Conservation (phyloP, 2,329 filamentous ascomycete species). For the Exophiala sideris region DNA sequence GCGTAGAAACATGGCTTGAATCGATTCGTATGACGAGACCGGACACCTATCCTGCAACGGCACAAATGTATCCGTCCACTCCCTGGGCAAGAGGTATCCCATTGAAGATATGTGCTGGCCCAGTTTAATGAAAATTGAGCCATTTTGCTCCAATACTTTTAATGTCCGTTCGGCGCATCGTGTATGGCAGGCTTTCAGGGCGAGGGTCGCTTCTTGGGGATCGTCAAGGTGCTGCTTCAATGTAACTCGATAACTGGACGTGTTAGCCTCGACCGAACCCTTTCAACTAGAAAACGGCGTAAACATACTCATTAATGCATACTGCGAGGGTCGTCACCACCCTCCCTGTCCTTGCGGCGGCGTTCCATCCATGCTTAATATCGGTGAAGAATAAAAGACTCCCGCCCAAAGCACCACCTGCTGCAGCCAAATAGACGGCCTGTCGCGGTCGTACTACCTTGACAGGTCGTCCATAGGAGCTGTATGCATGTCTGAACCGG, state of each 20-base stretch:
- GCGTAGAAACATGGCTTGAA: slow-evolving; percentile 77
- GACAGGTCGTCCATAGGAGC: slow-evolving; percentile 11
- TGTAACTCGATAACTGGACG: slow-evolving; percentile 75
- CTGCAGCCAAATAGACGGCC: slow-evolving; percentile 22
- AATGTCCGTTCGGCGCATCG: slow-evolving; percentile 87
- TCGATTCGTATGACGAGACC: slow-evolving; percentile 81
- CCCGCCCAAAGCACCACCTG: slow-evolving; percentile 18
- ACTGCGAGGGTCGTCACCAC: slow-evolving; percentile 72
- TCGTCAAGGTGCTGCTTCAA: slow-evolving; percentile 67
- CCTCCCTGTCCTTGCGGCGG: slow-evolving; percentile 71
- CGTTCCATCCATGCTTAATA: slow-evolving; percentile 71
- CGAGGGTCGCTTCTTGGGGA: slow-evolving; percentile 60
- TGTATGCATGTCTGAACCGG: slow-evolving; percentile 8
- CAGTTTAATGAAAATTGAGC: slow-evolving; percentile 96
- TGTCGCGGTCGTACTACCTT: slow-evolving; percentile 15
- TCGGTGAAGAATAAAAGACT: slow-evolving; percentile 47
- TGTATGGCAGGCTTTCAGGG: slow-evolving; percentile 81
- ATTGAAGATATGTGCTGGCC: slow-evolving; percentile 94
- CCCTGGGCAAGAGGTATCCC: slow-evolving; percentile 85
- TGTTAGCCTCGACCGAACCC: slow-evolving; percentile 8
- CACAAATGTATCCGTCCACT: slow-evolving; percentile 95
- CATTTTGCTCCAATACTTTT: slow-evolving; percentile 86
- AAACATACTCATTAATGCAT: slow-evolving; percentile 78
- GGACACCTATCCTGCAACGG: slow-evolving; percentile 95
- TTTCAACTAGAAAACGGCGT: not conserved